A percentile compares a stretch with the other conserved stretches of the same genome.
Conservation (phyloP, 2,329 filamentous ascomycete species). For the Mollisia scopiformis region DNA sequence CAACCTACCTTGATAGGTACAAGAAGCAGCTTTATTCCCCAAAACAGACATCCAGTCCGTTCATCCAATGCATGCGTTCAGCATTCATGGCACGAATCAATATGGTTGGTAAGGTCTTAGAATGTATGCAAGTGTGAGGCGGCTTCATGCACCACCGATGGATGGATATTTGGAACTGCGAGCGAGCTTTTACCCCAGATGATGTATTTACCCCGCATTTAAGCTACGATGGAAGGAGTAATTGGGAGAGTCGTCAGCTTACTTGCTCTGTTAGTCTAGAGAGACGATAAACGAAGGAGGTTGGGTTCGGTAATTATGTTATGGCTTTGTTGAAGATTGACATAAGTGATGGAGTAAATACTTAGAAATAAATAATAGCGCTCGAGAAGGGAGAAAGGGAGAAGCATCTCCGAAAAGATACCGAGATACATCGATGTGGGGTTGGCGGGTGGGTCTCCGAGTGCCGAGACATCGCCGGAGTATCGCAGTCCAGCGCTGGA, state of each 20-base stretch:
- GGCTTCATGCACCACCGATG: no score
- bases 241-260: neutral
- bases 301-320: neutral
- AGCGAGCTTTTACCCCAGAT: neutral
- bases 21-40: no score
- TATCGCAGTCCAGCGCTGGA: no score
- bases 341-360: neutral
- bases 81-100: neutral
- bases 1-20: no score
- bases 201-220: neutral
- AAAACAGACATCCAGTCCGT: no score
- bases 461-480: constrained; percentile 11
- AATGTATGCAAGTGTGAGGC: neutral
- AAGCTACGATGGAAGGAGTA: neutral
- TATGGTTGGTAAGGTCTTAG: neutral
- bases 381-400: neutral
- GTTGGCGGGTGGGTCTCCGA: constrained; percentile 6
- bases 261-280: neutral
- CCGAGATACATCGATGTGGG: constrained; percentile 9
- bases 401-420: neutral
- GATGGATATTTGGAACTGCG: no score
- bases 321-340: neutral
- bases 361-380: neutral
- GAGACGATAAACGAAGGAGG: neutral
- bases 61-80: no score